Base-by-base conservation (phyloP, 306 rosid species). In the Prosopis cineraria region DNA sequence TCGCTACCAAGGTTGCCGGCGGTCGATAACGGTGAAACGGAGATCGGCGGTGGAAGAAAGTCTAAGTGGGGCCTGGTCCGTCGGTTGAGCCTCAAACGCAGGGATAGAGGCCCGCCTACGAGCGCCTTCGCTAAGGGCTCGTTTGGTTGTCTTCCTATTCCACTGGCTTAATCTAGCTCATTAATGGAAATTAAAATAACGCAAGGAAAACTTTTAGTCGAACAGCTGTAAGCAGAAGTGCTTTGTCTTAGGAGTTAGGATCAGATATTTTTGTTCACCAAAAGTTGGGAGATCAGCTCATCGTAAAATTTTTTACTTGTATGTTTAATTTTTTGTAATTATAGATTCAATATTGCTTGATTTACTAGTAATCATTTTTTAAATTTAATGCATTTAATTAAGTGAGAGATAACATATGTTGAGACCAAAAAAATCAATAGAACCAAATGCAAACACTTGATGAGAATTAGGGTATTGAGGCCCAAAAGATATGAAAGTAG, bases 101-200 rank as follows among this genome's bases (percentile, higher is more conserved):
- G 55, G 69, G 37, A 55, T 3, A 55, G 31, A 24, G 14, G n/a
- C 19, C 24, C 14, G 70, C 53, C 72, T 6, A 12, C 40, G 59
- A 55, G 64, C 13, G 59, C 45, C 44, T 22, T 68, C 10, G 53
- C 74, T 17, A 67, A 67, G 73, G 66, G 66, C 22, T 34, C 68
- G 70, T 58, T 78, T 43, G 70, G 63, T 7, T 70, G 76, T 11
- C 10, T 68, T 68, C 53, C 72, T 24, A 67, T 69, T 68, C 75
- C 20, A 8, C 24, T 36, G 34, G 73, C 59, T 66, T 73, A 71
- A 60, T 43, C 4, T 6, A 6, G 55, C 27, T 48, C 55, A 48
- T 24, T 39, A 7, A 36, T 24, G 10, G 30, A 3, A 3, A n/a
- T 36, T 36, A n/a, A 36, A 60, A 65, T 36, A 65, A 10, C 1